Base-by-base conservation (phyloP, 2,329 filamentous ascomycete species). In the Nemania bipapillata region DNA sequence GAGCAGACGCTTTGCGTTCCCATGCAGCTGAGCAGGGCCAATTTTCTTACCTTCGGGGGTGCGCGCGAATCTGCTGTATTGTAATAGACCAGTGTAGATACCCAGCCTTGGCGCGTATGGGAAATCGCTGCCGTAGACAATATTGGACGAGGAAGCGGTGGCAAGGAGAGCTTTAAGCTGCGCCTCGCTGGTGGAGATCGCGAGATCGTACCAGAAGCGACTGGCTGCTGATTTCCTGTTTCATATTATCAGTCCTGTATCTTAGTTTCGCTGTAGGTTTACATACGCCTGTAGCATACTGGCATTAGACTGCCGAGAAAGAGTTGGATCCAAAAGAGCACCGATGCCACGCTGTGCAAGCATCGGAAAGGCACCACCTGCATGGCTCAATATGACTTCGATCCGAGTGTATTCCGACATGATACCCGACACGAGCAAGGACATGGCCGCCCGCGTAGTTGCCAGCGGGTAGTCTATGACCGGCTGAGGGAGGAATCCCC, bases 161-260 rank as follows among this genome's bases (percentile, higher is more conserved):
- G 45, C 45, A 12, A 49, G 45, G 22, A 49, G 45, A 11, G 45
- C 45, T 9, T 49, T 49, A 15, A 49, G 45, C 22, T 49, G 45
- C 7, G 45, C 45, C 8, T 49, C 45, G 24, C 45, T 49, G 20
- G 45, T 49, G 12, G 45, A 49, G 26, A 49, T 24, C 22, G 45
- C 45, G 20, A 49, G 20, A 22, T 49, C 45, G 20, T 49, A 49
- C 45, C 45, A 49, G 45, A 49, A 49, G 45, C 45, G 45, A 49
- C 4, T 26, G 12, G 45, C 45, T 24, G 45, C 45, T 17, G 8
- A 26, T 49, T 26, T 49, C 12, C 45, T 49, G 24, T 24, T 26
- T 26, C 26, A 6, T 2, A 15, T 49, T 3, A 49, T 20, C 45
- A 11, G n/a, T n/a, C n/a, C 20, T 1, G 7, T 9, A 3, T 49